Base-by-base conservation (phyloP, 1,139 yeast genomes). In the Taiozyma sp. region DNA sequence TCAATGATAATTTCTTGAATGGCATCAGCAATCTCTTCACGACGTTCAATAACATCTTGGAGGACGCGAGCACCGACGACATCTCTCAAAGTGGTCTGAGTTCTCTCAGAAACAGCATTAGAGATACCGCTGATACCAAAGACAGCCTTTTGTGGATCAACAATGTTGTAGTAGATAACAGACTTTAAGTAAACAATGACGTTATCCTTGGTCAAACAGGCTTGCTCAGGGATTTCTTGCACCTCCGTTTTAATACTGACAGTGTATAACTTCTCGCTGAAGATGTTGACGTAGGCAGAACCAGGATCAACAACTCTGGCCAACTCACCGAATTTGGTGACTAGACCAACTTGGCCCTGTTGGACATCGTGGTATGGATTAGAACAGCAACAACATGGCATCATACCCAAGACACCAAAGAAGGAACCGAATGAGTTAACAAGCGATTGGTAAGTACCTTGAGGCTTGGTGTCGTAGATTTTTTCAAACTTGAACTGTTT, bases 81-180 rank as follows among this genome's bases (percentile, higher is more conserved):
- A 61, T 84, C 89, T 65, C 92, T 76, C 61, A 85, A 71, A 4
- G 92, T 85, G 45, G 90, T 85, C 67, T 84, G 89, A 5, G 91
- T 84, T 66, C 91, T 75, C 66, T 84, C 91, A 53, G 75, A 69
- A 52, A 85, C 75, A n/a, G 91, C 87, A 41, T 69, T 71, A 57
- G 76, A 74, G 54, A 84, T 80, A 62, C 81, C 70, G 42, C 74
- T 66, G 55, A 85, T 81, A 29, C 84, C 80, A 61, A 79, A 84
- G 50, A 77, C 71, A 10, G 91, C 87, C 72, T 78, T 80, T 65
- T 83, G 86, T 2, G 92, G 91, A 57, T 84, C 85, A 46, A 79
- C 74, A 57, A 85, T 79, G 65, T 83, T 83, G 69, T 80, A 84
- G 66, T 84, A 84, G 44, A 84, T 78, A 36, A 85, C 91, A 9